Conservation (phyloP, 2,329 filamentous ascomycete genomes). For the Cordyceps tenuipes region DNA sequence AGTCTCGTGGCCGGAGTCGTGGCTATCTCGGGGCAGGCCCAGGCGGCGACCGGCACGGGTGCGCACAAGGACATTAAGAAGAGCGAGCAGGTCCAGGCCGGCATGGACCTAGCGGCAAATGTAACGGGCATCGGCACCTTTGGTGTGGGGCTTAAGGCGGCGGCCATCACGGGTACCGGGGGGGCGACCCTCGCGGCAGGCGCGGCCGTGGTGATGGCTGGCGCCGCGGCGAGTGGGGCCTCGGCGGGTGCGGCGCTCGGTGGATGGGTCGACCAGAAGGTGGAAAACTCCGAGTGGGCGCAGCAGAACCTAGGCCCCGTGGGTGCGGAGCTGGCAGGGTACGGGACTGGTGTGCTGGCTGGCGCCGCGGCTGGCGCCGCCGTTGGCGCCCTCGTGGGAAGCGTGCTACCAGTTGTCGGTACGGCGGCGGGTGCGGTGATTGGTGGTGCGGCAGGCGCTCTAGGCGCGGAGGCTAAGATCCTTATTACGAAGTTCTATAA, state of each 20-base stretch:
- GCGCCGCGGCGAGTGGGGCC: background rate
- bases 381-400: background rate
- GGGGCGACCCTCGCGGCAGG: background rate
- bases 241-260: background rate
- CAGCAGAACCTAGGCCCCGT: background rate
- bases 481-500: slow-evolving; percentile 3
- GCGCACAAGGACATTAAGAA: background rate
- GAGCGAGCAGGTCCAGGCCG: background rate
- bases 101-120: background rate
- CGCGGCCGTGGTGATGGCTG: background rate
- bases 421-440: slow-evolving; percentile 3
- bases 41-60: background rate
- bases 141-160: background rate
- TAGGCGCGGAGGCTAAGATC: slow-evolving; percentile 5
- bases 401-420: slow-evolving; percentile 1
- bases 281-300: slow-evolving; percentile 3
- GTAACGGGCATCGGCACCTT: background rate
- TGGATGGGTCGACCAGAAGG: background rate
- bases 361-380: slow-evolving; percentile 2
- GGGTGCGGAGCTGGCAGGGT: background rate
- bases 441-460: slow-evolving; percentile 3
- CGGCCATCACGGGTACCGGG: background rate
- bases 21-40: background rate
- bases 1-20: background rate
- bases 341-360: slow-evolving; percentile 1